Base-by-base conservation (phyloP, 1,284 basidiomycete species). In the Sporisorium iseilematis-ciliati region DNA sequence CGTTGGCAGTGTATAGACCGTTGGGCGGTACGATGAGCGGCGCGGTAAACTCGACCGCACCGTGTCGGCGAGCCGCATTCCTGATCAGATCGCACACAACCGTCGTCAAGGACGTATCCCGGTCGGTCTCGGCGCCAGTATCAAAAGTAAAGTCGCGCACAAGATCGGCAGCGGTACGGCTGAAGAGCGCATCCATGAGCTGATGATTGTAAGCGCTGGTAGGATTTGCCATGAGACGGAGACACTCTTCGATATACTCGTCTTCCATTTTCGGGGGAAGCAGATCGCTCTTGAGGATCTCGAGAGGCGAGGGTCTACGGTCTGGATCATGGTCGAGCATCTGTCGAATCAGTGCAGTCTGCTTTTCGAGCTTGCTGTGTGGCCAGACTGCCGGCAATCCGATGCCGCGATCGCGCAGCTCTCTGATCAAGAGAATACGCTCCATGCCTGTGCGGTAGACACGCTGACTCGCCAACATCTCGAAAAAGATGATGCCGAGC, bases 401-500 rank as follows among this genome's bases (percentile, higher is more conserved):
- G 41, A 96, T 90, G 5, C 88, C 87, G 0, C 91, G 90, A 70
- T 90, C 90, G 12, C 95, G 88, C 38, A 97, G 85, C 53, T 91
- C 90, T 70, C 92, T 91, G 7, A 97, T 89, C 18, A 95, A 92
- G 3, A 89, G 89, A 48, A 93, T 92, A 16, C 95, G 90, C 84
- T 98, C 95, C 58, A 93, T 90, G 2, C 90, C 91, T 0, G 95
- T 97, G n/a, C 89, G 88, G 86, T 97, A 96, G 40, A 79, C 76
- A 3, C 79, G 71, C 54, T 82, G 80, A 80, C 87, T 83, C 51
- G 92, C 94, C 83, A 95, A 94, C 94, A 97, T 97, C 87, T 98
- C 95, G 82, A 98, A 98, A 86, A 97, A 96, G 29, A 97, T 95
- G 79, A 98, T 91, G 12, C 84, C 95, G 6, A 97, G 89, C 81